Evolutionary conservation across 257 asterid species (phyloP).

Genomic region (Voacanga thouarsii): DNA sequence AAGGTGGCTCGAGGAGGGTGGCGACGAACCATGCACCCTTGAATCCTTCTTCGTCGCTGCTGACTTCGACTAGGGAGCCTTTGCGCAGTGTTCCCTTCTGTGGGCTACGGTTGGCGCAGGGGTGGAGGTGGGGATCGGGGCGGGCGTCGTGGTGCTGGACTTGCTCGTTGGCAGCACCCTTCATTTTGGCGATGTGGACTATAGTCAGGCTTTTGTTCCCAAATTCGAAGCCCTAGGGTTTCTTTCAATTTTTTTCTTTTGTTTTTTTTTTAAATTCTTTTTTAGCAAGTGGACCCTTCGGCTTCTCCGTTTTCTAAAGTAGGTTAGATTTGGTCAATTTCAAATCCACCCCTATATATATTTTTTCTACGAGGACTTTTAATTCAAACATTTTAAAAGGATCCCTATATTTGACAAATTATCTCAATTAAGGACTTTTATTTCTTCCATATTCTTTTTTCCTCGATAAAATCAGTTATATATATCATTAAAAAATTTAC

Average conservation of each 20-base stretch:
- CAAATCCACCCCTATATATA: too few relatives aligned
- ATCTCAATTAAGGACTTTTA: too few relatives aligned
- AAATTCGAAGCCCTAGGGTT: slow-evolving; percentile 1
- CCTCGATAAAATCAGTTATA: too few relatives aligned
- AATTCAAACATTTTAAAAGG: too few relatives aligned
- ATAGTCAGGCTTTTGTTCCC: slow-evolving; percentile 3
- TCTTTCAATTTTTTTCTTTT: neutral
- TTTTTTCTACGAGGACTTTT: too few relatives aligned
- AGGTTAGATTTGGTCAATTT: too few relatives aligned
- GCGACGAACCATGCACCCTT: slow-evolving; percentile 44
- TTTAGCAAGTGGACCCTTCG: too few relatives aligned
- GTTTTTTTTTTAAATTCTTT: neutral
- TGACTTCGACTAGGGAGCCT: slow-evolving; percentile 47
- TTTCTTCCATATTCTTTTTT: too few relatives aligned
- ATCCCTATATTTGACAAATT: too few relatives aligned
- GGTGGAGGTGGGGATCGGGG: neutral
- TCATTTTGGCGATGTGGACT: slow-evolving; percentile 6
- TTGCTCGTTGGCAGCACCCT: slow-evolving; percentile 3
- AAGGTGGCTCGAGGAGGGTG: slow-evolving; percentile 21
- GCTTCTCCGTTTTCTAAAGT: too few relatives aligned
- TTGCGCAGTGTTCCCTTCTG: neutral
- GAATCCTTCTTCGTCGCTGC: slow-evolving; percentile 52
- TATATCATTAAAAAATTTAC: too few relatives aligned
- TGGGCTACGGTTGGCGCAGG: neutral
- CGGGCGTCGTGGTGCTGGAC: neutral